Conservation (phyloP, 1,139 yeast genomes). For the Kurtzmaniella quercitrusa region DNA sequence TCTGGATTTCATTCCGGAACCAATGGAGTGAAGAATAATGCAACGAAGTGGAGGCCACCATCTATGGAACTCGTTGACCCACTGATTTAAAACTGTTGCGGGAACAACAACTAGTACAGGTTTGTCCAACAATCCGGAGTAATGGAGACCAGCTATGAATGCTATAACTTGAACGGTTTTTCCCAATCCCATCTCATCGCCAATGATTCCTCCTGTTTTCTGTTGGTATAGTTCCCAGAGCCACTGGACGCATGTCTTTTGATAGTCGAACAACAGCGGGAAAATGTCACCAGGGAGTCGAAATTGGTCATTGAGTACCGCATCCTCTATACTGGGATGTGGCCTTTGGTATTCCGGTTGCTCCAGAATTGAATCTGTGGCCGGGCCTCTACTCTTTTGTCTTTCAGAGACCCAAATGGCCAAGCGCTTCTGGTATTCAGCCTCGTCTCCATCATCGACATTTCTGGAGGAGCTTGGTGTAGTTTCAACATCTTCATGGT, state of each 20-base stretch:
- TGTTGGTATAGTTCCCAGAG: conserved; percentile 80
- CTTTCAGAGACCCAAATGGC: conserved; percentile 54
- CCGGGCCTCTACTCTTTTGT: conserved; percentile 21
- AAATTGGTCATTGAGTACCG: conserved; percentile 63
- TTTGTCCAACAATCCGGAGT: conserved; percentile 66
- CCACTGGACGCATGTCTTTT: conserved; percentile 86
- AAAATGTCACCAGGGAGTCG: conserved; percentile 87
- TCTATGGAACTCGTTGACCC: conserved; percentile 92
- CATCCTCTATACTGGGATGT: conserved; percentile 76
- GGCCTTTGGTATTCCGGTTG: conserved; percentile 58
- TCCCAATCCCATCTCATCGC: conserved; percentile 98
- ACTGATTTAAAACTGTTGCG: conserved; percentile 91
- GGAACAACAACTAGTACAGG: conserved; percentile 92
- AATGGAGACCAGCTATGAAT: conserved; percentile 85
- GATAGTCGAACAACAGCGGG: conserved; percentile 84
- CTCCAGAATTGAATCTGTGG: conserved; percentile 23
- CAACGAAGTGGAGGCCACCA: conserved; percentile 98
- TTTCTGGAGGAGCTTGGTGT: conserved; percentile 22
- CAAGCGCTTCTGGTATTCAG: conserved; percentile 54
- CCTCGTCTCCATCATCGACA: conserved; percentile 79
- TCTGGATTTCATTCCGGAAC: conserved; percentile 68
- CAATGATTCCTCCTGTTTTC: conserved; percentile 88
- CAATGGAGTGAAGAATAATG: conserved; percentile 85
- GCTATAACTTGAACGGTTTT: conserved; percentile 91
- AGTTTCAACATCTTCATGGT: conserved; percentile 14